phyloP scores from a whole-genome alignment of 768 basidiomycete species.

The Trametes villosa region DNA sequence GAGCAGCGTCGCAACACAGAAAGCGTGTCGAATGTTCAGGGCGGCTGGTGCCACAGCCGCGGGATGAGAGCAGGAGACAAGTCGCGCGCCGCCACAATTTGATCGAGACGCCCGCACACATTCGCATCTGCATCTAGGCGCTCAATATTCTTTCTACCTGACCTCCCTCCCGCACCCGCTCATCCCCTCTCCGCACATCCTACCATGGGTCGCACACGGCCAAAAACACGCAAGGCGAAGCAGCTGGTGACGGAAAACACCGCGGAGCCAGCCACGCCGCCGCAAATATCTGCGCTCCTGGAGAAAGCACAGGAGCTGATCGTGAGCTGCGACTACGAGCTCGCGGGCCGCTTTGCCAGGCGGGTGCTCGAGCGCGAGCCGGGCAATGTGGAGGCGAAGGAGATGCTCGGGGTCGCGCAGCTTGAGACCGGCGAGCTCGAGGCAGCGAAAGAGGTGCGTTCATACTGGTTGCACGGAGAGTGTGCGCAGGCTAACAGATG shows the following conservation, averaged over 20 bases:
- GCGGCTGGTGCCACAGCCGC: not conserved
- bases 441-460: slow-evolving; percentile 65
- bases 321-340: slow-evolving; percentile 82
- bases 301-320: slow-evolving; percentile 83
- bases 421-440: slow-evolving; percentile 82
- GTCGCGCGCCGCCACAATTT: slow-evolving; percentile 5
- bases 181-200: not conserved
- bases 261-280: slow-evolving; percentile 34
- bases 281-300: slow-evolving; percentile 54
- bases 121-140: slow-evolving; percentile 20
- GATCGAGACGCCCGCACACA: slow-evolving; percentile 10
- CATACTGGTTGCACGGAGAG: not conserved
- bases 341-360: slow-evolving; percentile 72
- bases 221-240: slow-evolving; percentile 36
- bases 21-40: not conserved
- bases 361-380: slow-evolving; percentile 70
- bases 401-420: slow-evolving; percentile 79
- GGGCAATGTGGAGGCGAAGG: slow-evolving; percentile 67
- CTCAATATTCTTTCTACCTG: slow-evolving; percentile 18
- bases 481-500: not conserved
- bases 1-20: not conserved
- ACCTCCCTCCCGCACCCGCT: not conserved
- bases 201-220: slow-evolving; percentile 38
- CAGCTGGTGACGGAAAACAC: slow-evolving; percentile 22
- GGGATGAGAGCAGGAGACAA: slow-evolving; percentile 11